Conservation (phyloP, 2,329 filamentous ascomycete species). For the Paraconiothyrium sp. region DNA sequence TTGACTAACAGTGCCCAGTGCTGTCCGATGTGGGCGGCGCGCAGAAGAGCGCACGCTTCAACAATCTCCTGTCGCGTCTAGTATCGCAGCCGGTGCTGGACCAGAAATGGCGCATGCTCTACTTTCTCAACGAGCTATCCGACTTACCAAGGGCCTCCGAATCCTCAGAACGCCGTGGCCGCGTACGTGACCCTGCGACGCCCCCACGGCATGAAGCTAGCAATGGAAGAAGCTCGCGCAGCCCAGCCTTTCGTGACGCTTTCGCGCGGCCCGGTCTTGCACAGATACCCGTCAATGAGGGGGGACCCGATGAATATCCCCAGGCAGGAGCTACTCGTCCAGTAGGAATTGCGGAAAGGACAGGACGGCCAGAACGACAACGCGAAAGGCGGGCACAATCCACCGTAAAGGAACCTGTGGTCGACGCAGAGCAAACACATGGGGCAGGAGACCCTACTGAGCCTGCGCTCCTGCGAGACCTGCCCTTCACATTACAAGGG, state of each 20-base stretch:
- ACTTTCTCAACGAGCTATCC: slow-evolving; percentile 85
- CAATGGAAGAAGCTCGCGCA: slow-evolving; percentile 28
- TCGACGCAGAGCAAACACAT: slow-evolving; percentile 23
- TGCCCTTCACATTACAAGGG: slow-evolving; percentile 93
- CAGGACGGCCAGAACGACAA: slow-evolving; percentile 38
- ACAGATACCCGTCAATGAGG: slow-evolving; percentile 48
- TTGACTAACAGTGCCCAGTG: slow-evolving; percentile 56
- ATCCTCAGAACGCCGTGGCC: slow-evolving; percentile 26
- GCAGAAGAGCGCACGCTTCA: slow-evolving; percentile 79
- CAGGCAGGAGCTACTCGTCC: slow-evolving; percentile 34
- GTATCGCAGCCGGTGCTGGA: slow-evolving; percentile 90
- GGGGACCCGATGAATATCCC: slow-evolving; percentile 43
- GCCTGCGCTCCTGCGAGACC: slow-evolving; percentile 66
- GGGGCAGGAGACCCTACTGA: slow-evolving; percentile 51
- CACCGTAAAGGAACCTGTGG: slow-evolving; percentile 35
- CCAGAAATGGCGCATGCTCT: slow-evolving; percentile 97
- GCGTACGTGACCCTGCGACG: slow-evolving; percentile 35
- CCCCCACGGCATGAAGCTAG: slow-evolving; percentile 39
- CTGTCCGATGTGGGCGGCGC: slow-evolving; percentile 77
- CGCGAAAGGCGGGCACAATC: slow-evolving; percentile 39
- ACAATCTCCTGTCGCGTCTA: slow-evolving; percentile 88
- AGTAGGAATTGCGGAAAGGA: slow-evolving; percentile 30
- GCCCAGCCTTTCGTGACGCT: slow-evolving; percentile 56
- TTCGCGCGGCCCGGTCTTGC: slow-evolving; percentile 58
- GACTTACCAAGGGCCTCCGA: slow-evolving; percentile 58